Evolutionary conservation across 2,329 filamentous ascomycete species (phyloP), one percentile per base, ranked within the genome.

Genomic region (Aspergillus sp.): DNA sequence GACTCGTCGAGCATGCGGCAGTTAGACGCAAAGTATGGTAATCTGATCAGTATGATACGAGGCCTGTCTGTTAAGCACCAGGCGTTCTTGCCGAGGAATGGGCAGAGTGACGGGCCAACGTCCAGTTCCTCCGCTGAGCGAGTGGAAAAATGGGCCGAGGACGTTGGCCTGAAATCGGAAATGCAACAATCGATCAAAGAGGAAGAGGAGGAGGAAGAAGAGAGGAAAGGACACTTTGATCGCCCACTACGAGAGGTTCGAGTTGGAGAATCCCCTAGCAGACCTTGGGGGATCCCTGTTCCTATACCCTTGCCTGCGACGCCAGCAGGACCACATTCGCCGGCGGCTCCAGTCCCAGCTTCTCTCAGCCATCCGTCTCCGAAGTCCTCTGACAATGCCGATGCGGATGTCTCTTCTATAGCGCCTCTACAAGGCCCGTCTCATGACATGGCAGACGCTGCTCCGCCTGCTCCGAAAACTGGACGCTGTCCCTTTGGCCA

Each of bases 11-110:
- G 93, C 70, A 90, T 96, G 71, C 87, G 87, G 65, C 91, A 96
- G 76, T 82, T 98, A 57, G 94, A 98, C 74, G 91, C 91, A 63
- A 98, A 97, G 75, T 98, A 97, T 73, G 92, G 92, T 65, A 94
- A 89, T 73, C 81, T 97, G 49, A 92, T 91, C 67, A 96, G 87
- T 77, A 97, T 98, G 94, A 96, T 98, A 62, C 89, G 95, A 73
- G 92, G 92, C 9, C 81, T 98, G 45, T 91, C 92, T 52, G 85
- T 89, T 64, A 91, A 96, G 67, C 94, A 98, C 72, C 90, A 95
- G 72, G 88, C 91, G 6, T 92, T 95, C 86, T 80, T 97, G 29
- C 90, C 90, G 52, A 83, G 84, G 46, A 67, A 70, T 51, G 63
- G 66, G 52, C 67, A 60, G 55, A 71, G 66, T 55, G 67, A 67